Percentiles rank a stretch among this genome's conserved stretches.
phyloP scores from a whole-genome alignment of 345 rosid genomes.

The Rhizophora mangle region DNA sequence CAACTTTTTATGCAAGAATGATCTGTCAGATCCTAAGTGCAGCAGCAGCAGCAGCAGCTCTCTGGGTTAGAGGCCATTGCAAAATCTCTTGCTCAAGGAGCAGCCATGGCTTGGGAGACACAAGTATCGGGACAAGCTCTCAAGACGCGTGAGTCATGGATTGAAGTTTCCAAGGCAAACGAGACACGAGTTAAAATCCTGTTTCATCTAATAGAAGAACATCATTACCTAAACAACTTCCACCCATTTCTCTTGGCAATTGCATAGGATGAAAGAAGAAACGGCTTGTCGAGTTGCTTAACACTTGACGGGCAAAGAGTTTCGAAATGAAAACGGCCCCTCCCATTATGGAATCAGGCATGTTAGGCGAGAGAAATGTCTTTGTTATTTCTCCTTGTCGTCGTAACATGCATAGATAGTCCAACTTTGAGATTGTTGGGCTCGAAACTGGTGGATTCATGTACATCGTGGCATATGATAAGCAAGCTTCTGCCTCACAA shows the following conservation, averaged over 20 bases:
- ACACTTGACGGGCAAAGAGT: too few relatives aligned
- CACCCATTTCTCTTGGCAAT: neutral
- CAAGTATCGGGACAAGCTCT: constrained; percentile 76
- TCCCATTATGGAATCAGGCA: too few relatives aligned
- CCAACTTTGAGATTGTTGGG: too few relatives aligned
- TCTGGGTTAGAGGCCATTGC: constrained; percentile 56
- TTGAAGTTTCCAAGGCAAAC: constrained; percentile 53
- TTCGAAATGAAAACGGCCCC: too few relatives aligned
- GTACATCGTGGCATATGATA: too few relatives aligned
- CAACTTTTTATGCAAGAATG: constrained; percentile 9
- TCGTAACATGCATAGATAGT: too few relatives aligned
- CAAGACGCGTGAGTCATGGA: constrained; percentile 67
- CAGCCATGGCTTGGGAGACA: constrained; percentile 63
- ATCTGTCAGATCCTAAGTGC: constrained; percentile 75
- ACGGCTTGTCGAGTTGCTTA: too few relatives aligned
- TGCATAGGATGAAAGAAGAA: constrained; percentile 19
- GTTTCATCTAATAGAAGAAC: neutral
- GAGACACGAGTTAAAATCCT: constrained; percentile 1
- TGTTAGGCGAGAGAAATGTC: too few relatives aligned
- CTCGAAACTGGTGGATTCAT: too few relatives aligned
- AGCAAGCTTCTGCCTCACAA: too few relatives aligned
- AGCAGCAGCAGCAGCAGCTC: constrained; percentile 56
- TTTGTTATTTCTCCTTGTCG: too few relatives aligned
- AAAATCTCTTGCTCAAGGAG: constrained; percentile 62
- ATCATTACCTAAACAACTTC: neutral